These are phyloP conservation scores for Phaffomyces opuntiae DNA, from an alignment of 805 yeast genomes.

Conservation along the genomic window DNA sequence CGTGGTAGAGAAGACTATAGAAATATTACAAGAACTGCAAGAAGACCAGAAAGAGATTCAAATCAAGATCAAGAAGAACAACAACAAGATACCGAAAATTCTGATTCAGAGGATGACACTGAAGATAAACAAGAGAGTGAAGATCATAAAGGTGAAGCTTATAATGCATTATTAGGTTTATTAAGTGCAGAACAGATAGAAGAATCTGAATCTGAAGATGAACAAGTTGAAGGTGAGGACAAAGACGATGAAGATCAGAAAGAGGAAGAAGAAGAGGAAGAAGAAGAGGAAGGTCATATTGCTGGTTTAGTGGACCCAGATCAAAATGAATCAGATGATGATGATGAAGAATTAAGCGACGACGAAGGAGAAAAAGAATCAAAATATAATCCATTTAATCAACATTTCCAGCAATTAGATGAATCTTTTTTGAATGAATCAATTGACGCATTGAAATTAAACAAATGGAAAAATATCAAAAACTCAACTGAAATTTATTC, in stretches of 20 bases:
- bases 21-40: conserved; percentile 48
- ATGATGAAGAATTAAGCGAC: conserved; percentile 24
- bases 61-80: conserved; percentile 17
- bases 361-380: conserved; percentile 51
- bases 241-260: conserved; percentile 14
- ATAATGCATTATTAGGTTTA: conserved; percentile 60
- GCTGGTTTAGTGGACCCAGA: conserved; percentile 19
- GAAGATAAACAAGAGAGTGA: background rate
- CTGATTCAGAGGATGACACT: background rate
- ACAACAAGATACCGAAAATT: conserved; percentile 2
- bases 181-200: conserved; percentile 39
- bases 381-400: conserved; percentile 78
- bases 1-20: conserved; percentile 60
- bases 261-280: conserved; percentile 27
- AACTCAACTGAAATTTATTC: conserved; percentile 14
- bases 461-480: conserved; percentile 21
- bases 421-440: conserved; percentile 31
- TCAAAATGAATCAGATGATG: conserved; percentile 17
- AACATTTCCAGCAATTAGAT: conserved; percentile 55
- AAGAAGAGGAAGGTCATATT: conserved; percentile 22
- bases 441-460: conserved; percentile 23
- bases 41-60: conserved; percentile 23
- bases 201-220: conserved; percentile 13
- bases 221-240: conserved; percentile 3
- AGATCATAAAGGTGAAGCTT: conserved; percentile 37